These are phyloP conservation scores for Trypanosoma conorhini DNA, from an alignment of 208 protist species.

Conservation along the genomic window DNA sequence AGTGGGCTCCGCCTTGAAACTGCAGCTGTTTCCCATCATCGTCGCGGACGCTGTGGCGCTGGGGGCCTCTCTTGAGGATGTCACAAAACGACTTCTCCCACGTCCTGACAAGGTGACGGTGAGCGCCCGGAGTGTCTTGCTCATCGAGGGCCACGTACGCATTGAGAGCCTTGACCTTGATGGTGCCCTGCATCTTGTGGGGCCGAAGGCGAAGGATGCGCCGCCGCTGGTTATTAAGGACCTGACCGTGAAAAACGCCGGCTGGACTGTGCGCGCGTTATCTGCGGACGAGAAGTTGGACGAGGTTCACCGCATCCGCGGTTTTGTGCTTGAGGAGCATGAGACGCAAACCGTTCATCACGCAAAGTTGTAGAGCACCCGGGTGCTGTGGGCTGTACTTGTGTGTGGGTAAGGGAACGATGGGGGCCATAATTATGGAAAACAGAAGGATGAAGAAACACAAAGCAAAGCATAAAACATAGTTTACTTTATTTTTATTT, in stretches of 20 bases:
- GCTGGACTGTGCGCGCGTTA: constrained; percentile 47
- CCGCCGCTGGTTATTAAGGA: constrained; percentile 48
- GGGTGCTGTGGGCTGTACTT: not conserved
- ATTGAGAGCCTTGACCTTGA: constrained; percentile 73
- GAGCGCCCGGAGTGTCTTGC: constrained; percentile 56
- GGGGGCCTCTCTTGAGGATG: constrained; percentile 40
- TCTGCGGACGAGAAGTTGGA: constrained; percentile 7
- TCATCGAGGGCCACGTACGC: constrained; percentile 69
- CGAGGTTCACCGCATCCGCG: constrained; percentile 72
- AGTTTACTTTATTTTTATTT: too few species aligned
- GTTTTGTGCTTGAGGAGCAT: constrained; percentile 70
- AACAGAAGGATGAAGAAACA: too few species aligned
- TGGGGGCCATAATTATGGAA: not conserved
- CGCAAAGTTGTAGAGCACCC: constrained; percentile 11
- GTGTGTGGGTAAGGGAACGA: not conserved
- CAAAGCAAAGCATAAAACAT: too few species aligned
- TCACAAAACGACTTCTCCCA: constrained; percentile 46
- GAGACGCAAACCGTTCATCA: constrained; percentile 23
- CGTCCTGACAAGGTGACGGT: constrained; percentile 55
- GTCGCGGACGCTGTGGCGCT: constrained; percentile 39
- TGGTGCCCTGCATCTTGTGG: constrained; percentile 61
- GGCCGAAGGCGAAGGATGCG: constrained; percentile 30
- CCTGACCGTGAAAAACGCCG: constrained; percentile 49
- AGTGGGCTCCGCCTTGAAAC: not conserved
- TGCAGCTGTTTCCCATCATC: constrained; percentile 33